Conservation (phyloP, 2,329 filamentous ascomycete species). For the Epichloe bromicola region DNA sequence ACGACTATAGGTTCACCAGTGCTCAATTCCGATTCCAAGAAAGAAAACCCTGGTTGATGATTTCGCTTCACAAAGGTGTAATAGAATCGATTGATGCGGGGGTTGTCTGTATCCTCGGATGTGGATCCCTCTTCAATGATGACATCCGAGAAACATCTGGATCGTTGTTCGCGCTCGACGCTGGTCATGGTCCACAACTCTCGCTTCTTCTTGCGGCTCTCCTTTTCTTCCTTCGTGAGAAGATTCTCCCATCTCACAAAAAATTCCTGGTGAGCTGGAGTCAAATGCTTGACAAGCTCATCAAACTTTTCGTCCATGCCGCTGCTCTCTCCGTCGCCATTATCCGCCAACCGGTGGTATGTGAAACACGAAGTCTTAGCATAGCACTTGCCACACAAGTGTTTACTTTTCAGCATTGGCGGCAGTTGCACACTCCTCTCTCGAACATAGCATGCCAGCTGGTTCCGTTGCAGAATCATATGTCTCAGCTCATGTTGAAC, state of each 20-base stretch:
- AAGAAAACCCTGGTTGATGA: conserved; percentile 54
- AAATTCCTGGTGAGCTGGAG: conserved; percentile 61
- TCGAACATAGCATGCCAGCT: conserved; percentile 72
- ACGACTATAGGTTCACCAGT: conserved; percentile 90
- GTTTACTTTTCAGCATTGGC: conserved; percentile 70
- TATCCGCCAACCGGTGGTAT: conserved; percentile 82
- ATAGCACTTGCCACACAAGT: conserved; percentile 77
- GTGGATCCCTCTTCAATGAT: conserved; percentile 68
- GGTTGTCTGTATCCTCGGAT: conserved; percentile 52
- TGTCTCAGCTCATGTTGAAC: conserved; percentile 81
- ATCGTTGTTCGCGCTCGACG: conserved; percentile 71
- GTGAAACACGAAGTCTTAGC: conserved; percentile 84
- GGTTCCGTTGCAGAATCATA: conserved; percentile 94
- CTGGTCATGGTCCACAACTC: conserved; percentile 97
- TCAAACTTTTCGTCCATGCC: conserved; percentile 73
- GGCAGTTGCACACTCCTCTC: conserved; percentile 70
- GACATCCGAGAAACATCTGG: conserved; percentile 81
- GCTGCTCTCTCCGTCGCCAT: conserved; percentile 68
- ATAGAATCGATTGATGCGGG: conserved; percentile 81
- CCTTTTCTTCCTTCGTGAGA: conserved; percentile 86
- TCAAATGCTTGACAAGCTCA: conserved; percentile 67
- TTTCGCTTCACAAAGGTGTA: conserved; percentile 73
- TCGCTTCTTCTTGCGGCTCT: conserved; percentile 71
- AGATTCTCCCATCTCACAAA: conserved; percentile 87
- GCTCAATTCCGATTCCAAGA: conserved; percentile 77